Conservation (phyloP, 192 early-diverging fungal genomes). For the Tieghemiomyces parasiticus region DNA sequence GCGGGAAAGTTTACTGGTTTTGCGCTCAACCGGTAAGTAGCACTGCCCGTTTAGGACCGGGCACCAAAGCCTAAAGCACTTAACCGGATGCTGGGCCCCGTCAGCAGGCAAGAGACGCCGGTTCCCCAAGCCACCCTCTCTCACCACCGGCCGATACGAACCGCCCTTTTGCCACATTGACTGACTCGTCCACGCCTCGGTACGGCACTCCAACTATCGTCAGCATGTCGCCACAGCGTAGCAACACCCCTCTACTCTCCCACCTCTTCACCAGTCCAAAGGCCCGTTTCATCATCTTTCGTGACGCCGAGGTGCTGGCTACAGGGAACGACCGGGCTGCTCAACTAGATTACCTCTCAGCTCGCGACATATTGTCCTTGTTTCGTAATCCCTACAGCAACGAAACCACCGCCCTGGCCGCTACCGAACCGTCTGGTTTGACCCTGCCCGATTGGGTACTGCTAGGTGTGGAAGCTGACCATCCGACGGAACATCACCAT, state of each 20-base stretch:
- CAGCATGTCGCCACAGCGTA: neutral
- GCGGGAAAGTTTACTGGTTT: neutral
- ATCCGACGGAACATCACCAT: neutral
- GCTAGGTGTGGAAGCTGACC: neutral
- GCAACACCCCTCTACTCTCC: neutral
- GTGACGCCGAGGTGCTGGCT: neutral
- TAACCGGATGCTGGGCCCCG: too few species aligned
- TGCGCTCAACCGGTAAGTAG: neutral
- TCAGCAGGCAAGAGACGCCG: too few species aligned
- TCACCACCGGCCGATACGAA: too few species aligned
- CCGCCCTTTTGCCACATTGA: too few species aligned
- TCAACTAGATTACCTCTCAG: neutral
- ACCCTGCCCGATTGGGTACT: neutral
- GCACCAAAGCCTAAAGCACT: neutral
- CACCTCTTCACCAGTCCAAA: slow-evolving; percentile 5
- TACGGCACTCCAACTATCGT: too few species aligned
- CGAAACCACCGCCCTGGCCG: neutral
- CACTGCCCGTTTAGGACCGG: neutral
- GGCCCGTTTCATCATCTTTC: slow-evolving; percentile 6
- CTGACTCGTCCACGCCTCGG: too few species aligned
- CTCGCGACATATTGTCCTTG: neutral
- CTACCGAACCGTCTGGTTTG: neutral
- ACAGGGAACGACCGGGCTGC: neutral
- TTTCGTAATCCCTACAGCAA: neutral
- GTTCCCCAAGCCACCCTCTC: too few species aligned